Evolutionary conservation across 306 rosid species (phyloP).

Genomic region (Corylus avellana): DNA sequence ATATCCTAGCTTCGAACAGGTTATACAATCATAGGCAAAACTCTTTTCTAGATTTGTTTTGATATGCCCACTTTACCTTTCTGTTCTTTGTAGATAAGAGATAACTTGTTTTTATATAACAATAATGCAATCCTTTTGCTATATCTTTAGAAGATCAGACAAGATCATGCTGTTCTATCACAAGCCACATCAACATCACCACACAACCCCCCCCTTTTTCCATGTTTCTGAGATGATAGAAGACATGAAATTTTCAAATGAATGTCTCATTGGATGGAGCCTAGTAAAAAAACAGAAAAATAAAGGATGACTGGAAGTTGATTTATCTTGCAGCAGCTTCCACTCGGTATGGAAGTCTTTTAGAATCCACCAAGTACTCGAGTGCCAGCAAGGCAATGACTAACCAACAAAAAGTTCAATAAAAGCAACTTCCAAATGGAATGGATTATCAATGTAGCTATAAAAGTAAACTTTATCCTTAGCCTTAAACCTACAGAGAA

Average conservation of each 20-base stretch:
- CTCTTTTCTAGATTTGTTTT: conserved; percentile 8
- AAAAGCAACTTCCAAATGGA: conserved; percentile 30
- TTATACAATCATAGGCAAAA: background rate
- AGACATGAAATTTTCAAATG: background rate
- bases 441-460: conserved; percentile 35
- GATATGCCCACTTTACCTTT: background rate
- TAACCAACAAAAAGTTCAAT: conserved; percentile 26
- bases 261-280: conserved; percentile 6
- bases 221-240: background rate
- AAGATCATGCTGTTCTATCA: background rate
- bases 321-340: conserved; percentile 18
- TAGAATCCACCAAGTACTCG: conserved; percentile 22
- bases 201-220: background rate
- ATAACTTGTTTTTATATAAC: background rate
- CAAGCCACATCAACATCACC: background rate
- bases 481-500: conserved; percentile 34
- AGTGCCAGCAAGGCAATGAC: conserved; percentile 24
- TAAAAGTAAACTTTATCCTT: conserved; percentile 32
- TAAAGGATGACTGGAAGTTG: conserved; percentile 10
- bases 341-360: conserved; percentile 4
- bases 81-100: background rate
- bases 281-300: background rate
- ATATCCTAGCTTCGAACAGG: background rate
- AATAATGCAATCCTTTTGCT: background rate
- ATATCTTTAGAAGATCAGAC: background rate